Base-by-base conservation (phyloP, 108 stramenopile genomes). In the Parietichytrium sp. region DNA sequence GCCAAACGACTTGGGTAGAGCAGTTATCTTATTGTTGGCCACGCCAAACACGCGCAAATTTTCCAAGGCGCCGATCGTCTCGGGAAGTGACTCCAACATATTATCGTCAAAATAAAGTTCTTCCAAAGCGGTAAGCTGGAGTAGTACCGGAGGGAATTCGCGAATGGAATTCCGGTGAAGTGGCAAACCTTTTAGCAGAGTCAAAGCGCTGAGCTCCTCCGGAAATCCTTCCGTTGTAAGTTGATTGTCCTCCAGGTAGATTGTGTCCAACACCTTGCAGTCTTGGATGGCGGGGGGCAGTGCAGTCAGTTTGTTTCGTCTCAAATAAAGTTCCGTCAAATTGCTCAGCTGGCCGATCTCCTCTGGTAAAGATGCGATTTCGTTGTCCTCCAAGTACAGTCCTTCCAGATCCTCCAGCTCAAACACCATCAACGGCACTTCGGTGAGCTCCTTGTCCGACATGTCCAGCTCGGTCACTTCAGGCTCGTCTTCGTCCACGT, bases 41-140 rank as follows among this genome's bases (percentile, higher is more conserved):
- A 79, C 15, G 10, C 48, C 47, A 13, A 79, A 48, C 78, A n/a
- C 4, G 8, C 48, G 47, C 16, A 79, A n/a, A 49, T 79, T 79
- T 1, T 49, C 48, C 12, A 79, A 48, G 7, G 29, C 29, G 6
- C 78, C 47, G 3, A 79, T 49, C 7, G 10, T 48, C 48, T 79
- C 78, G 4, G 78, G 78, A 13, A 79, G 13, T 1, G 25, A 20
- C 13, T 26, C 26, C 7, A 79, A 16, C 7, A 25, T 25, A 25
- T 79, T 79, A 27, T 79, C 48, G 20, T 79, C 78, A 23, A 79
- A 15, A 48, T 49, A 79, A 26, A 79, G 47, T 48, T 79, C 78
- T 27, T 79, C 78, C 15, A 79, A 23, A 4, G 20, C 6, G 18
- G 48, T 48, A 3, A 79, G 48, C 20, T 20, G 25, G 23, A 7